Conservation (phyloP, 1,284 basidiomycete species). For the Cutaneotrichosporon cutaneum region DNA sequence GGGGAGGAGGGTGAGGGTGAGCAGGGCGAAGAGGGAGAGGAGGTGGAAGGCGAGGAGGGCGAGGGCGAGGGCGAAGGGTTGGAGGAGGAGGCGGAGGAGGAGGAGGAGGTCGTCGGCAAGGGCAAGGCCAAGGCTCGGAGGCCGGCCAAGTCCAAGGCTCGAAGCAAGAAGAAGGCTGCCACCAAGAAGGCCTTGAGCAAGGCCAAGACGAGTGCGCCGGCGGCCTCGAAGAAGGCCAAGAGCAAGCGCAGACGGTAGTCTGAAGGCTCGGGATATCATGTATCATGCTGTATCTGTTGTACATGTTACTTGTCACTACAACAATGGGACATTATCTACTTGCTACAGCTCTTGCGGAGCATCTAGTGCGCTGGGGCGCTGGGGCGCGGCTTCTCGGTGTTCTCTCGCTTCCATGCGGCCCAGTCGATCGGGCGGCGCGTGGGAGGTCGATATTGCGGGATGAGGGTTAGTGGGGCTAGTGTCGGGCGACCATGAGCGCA, state of each 20-base stretch:
- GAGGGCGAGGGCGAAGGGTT: constrained; percentile 8
- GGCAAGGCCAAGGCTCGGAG: neutral
- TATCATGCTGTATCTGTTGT: neutral
- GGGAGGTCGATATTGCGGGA: constrained; percentile 11
- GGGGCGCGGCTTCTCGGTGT: neutral
- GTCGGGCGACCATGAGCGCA: constrained; percentile 78
- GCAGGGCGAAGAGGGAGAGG: constrained; percentile 10
- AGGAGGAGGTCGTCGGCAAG: constrained; percentile 5
- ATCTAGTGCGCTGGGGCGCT: neutral
- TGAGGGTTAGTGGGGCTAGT: constrained; percentile 48
- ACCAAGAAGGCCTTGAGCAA: constrained; percentile 1
- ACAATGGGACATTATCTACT: neutral
- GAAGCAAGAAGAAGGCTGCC: constrained; percentile 2
- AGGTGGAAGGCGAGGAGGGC: neutral
- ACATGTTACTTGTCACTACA: constrained; percentile 11
- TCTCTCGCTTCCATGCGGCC: constrained; percentile 13
- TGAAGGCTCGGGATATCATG: neutral
- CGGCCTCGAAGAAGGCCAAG: constrained; percentile 3
- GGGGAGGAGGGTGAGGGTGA: constrained; percentile 25
- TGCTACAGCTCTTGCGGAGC: neutral
- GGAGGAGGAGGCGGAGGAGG: constrained; percentile 2
- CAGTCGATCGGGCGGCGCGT: constrained; percentile 29
- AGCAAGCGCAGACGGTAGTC: constrained; percentile 7
- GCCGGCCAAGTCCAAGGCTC: constrained; percentile 1
- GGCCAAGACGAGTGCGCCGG: constrained; percentile 1